Evolutionary conservation across 2,329 filamentous ascomycete genomes (phyloP).

Genomic region (Monosporascus sp.): DNA sequence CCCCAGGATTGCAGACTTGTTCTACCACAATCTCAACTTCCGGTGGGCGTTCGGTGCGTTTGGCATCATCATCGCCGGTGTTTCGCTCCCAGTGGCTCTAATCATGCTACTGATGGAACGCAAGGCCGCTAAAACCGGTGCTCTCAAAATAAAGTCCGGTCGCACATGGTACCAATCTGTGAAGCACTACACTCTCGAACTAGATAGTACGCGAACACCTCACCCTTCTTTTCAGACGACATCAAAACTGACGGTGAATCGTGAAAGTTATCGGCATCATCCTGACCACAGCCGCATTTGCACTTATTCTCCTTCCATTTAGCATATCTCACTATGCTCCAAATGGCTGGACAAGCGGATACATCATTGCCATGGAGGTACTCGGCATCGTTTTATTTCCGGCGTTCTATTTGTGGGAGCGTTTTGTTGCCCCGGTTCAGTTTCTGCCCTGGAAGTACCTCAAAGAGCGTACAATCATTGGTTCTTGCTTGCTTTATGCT

Average conservation of each 20-base stretch:
- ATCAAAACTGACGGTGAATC: not conserved
- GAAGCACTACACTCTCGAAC: constrained; percentile 50
- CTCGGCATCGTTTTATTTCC: constrained; percentile 42
- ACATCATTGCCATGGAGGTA: constrained; percentile 42
- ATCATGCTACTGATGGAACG: constrained; percentile 33
- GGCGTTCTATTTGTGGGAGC: constrained; percentile 51
- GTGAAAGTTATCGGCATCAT: constrained; percentile 41
- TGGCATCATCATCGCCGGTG: constrained; percentile 54
- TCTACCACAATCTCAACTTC: constrained; percentile 34
- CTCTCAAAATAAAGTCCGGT: constrained; percentile 29
- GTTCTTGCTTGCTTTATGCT: constrained; percentile 34
- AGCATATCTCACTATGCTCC: constrained; percentile 29
- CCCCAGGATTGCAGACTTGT: constrained; percentile 33
- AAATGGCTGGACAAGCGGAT: constrained; percentile 35
- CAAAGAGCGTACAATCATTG: constrained; percentile 41
- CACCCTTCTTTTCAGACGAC: not conserved
- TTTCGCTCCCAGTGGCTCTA: constrained; percentile 30
- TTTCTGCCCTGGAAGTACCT: constrained; percentile 51
- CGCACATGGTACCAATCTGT: constrained; percentile 44
- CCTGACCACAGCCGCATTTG: constrained; percentile 45
- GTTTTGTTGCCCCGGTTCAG: constrained; percentile 48
- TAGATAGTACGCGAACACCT: constrained; percentile 40
- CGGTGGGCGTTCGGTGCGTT: constrained; percentile 56
- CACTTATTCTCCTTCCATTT: constrained; percentile 48
- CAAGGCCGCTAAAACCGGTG: constrained; percentile 45